A percentile compares a stretch with the other conserved stretches of the same genome.
Evolutionary conservation across 306 rosid species (phyloP).

Genomic region (Acacia acuminata): DNA sequence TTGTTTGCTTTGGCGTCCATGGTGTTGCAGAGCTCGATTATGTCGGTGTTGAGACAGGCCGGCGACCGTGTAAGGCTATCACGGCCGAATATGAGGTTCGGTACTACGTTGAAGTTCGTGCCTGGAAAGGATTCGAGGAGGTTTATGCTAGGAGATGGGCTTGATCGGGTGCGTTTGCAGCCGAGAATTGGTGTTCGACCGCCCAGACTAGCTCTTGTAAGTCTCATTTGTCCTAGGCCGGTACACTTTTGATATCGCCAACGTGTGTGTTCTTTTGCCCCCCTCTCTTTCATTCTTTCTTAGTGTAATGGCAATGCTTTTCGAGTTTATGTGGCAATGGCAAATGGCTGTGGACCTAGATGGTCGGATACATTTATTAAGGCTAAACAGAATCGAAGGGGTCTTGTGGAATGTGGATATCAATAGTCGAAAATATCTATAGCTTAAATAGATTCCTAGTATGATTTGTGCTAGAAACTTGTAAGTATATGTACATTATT

Average conservation of each 20-base stretch:
- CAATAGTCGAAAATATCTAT: conserved; percentile 9
- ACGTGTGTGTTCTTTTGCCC: too few relatives aligned
- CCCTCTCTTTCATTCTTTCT: neutral
- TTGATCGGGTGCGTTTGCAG: conserved; percentile 64
- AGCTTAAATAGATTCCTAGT: conserved; percentile 23
- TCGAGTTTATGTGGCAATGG: conserved; percentile 5
- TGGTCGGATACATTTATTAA: conserved; percentile 4
- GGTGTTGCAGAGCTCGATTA: conserved; percentile 87
- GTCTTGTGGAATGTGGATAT: neutral
- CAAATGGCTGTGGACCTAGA: neutral
- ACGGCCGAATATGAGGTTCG: conserved; percentile 59
- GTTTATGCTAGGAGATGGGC: conserved; percentile 58
- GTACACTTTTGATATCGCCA: neutral
- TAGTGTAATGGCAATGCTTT: conserved; percentile 3
- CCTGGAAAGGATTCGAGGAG: conserved; percentile 57
- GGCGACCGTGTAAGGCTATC: conserved; percentile 42
- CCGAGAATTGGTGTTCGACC: conserved; percentile 64
- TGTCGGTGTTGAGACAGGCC: conserved; percentile 58
- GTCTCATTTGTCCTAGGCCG: conserved; percentile 37
- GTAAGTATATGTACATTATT: neutral
- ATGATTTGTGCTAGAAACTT: conserved; percentile 18
- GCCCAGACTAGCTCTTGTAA: conserved; percentile 88
- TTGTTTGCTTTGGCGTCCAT: conserved; percentile 70
- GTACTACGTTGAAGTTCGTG: conserved; percentile 69
- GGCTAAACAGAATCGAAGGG: neutral